Conservation (phyloP, 495 filamentous ascomycete species). For the Aspergillus haitiensis region DNA sequence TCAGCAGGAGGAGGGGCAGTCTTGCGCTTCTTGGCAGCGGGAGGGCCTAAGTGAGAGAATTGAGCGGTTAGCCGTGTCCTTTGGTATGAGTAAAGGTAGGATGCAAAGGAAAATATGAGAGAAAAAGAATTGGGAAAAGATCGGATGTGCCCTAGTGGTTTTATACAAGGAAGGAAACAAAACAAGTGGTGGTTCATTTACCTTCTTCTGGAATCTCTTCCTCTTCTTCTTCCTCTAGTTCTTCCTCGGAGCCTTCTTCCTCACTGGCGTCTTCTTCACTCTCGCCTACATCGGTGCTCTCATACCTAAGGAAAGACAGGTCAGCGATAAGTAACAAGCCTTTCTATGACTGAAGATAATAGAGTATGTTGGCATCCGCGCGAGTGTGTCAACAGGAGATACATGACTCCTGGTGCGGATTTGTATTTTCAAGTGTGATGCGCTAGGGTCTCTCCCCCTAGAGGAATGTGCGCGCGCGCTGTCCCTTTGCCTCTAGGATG, state of each 20-base stretch:
- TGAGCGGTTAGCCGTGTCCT: background rate
- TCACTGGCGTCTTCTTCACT: constrained; percentile 38
- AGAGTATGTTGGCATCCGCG: background rate
- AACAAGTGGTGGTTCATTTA: constrained; percentile 16
- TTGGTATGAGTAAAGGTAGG: background rate
- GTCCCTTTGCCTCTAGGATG: too few species aligned
- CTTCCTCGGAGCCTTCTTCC: constrained; percentile 29
- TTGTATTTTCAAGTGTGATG: background rate
- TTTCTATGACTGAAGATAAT: background rate
- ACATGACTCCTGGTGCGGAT: background rate
- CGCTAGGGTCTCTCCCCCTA: background rate
- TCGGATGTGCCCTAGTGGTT: background rate
- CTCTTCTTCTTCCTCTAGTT: constrained; percentile 38
- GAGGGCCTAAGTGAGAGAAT: constrained; percentile 29
- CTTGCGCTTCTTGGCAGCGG: constrained; percentile 46
- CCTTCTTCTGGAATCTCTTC: constrained; percentile 33
- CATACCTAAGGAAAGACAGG: constrained; percentile 36
- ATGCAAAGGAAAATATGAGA: background rate
- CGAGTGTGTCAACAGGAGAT: too few species aligned
- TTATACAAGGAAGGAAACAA: background rate
- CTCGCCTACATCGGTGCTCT: constrained; percentile 55
- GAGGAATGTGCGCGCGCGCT: constrained; percentile 2
- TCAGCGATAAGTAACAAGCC: background rate
- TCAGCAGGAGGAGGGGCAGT: constrained; percentile 29
- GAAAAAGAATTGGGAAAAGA: background rate